A percentile compares a stretch with the other conserved stretches of the same genome.
Evolutionary conservation across 169 alveolate species (phyloP).

Genomic region (Eimeria sp.): DNA sequence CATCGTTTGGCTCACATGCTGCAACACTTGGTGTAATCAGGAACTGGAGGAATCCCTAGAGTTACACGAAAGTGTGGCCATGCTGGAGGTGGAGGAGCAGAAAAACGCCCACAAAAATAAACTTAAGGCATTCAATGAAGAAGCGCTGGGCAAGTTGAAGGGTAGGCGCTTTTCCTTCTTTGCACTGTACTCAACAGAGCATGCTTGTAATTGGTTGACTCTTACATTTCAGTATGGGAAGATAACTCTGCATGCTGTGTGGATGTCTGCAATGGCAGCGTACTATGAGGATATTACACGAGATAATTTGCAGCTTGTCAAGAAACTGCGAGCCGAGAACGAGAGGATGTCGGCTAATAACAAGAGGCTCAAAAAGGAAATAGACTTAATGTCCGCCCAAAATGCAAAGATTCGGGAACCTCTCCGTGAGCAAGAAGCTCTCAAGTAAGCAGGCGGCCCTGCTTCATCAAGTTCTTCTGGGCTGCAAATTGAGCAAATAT

Average conservation of each 20-base stretch:
- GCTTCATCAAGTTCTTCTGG: not conserved
- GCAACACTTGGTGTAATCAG: constrained; percentile 43
- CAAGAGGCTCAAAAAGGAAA: constrained; percentile 83
- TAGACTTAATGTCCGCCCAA: constrained; percentile 71
- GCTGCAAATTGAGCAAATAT: not conserved
- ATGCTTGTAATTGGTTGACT: not conserved
- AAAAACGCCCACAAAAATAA: constrained; percentile 92
- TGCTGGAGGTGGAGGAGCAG: constrained; percentile 96
- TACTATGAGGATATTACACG: constrained; percentile 94
- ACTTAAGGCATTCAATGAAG: constrained; percentile 85
- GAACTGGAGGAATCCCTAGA: constrained; percentile 90
- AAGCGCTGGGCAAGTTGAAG: constrained; percentile 47
- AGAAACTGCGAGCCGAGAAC: constrained; percentile 88
- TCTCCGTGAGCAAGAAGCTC: constrained; percentile 79
- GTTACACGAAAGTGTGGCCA: constrained; percentile 91
- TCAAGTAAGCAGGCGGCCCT: constrained; percentile 6
- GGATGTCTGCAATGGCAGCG: constrained; percentile 65
- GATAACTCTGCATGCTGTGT: not conserved
- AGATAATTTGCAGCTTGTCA: constrained; percentile 93
- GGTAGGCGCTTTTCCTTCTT: not conserved
- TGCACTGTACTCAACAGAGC: not conserved
- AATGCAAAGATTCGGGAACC: constrained; percentile 83
- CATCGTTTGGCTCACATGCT: not conserved
- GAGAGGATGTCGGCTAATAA: constrained; percentile 80
- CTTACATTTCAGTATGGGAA: not conserved